Conservation (phyloP, 164 flowering plant genomes). For the Berberis vulgaris region DNA sequence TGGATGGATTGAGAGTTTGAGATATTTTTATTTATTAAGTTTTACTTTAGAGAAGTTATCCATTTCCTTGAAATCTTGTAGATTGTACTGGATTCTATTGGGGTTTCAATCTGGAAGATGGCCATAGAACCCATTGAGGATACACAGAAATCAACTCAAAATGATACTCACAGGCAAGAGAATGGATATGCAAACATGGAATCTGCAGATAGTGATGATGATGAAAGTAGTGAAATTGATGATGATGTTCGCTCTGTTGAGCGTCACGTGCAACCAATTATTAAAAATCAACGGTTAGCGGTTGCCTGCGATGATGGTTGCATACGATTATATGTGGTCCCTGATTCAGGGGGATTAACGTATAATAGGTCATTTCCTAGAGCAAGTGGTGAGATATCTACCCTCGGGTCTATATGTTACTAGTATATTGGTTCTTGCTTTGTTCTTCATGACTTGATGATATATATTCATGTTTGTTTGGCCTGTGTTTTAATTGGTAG, state of each 20-base stretch:
- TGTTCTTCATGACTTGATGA: too few relatives aligned
- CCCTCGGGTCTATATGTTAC: neutral
- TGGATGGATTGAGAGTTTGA: neutral
- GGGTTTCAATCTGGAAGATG: constrained; percentile 94
- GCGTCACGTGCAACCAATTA: constrained; percentile 21
- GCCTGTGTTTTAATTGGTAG: constrained; percentile 26
- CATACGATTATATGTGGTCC: constrained; percentile 50
- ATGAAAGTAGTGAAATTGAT: constrained; percentile 31
- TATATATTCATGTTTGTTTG: too few relatives aligned
- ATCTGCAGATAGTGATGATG: constrained; percentile 19
- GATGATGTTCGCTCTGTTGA: constrained; percentile 39
- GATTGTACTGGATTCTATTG: constrained; percentile 66
- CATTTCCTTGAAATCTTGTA: constrained; percentile 22
- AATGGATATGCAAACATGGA: constrained; percentile 48
- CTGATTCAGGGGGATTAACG: constrained; percentile 44
- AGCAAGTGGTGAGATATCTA: constrained; percentile 85
- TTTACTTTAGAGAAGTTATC: too few relatives aligned
- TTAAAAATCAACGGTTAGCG: constrained; percentile 38
- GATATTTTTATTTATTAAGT: too few relatives aligned
- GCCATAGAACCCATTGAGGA: constrained; percentile 48
- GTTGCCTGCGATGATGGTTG: constrained; percentile 94
- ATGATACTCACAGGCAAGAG: constrained; percentile 10
- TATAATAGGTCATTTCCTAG: constrained; percentile 67
- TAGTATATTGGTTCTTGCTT: neutral
- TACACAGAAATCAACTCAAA: constrained; percentile 2